Percentiles rank a stretch among this genome's conserved stretches.
Conservation (phyloP, 345 rosid species). For the Laguncularia racemosa region DNA sequence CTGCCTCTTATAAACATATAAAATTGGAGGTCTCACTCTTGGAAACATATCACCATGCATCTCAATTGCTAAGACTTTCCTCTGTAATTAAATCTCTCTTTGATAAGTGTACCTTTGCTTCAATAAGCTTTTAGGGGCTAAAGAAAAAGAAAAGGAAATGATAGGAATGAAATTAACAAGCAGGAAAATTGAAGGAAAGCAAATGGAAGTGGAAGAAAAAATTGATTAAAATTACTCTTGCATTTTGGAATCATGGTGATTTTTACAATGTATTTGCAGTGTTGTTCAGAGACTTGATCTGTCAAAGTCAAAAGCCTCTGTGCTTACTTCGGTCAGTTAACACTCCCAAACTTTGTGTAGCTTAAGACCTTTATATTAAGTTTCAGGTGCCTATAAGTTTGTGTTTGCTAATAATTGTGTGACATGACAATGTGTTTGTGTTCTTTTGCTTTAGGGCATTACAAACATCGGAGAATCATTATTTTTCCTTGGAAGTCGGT, state of each 20-base stretch:
- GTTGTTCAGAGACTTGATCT: conserved; percentile 95
- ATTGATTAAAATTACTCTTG: too few species aligned
- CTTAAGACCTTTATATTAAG: conserved; percentile 8
- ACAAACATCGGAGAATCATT: conserved; percentile 72
- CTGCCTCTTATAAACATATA: too few species aligned
- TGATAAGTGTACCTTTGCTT: too few species aligned
- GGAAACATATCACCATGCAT: too few species aligned
- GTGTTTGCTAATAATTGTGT: conserved; percentile 3
- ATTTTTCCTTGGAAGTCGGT: conserved; percentile 85
- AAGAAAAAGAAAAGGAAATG: too few species aligned
- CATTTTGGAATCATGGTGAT: conserved; percentile 6
- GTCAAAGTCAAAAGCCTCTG: conserved; percentile 95
- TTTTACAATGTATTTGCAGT: conserved; percentile 40
- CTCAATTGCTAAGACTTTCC: too few species aligned
- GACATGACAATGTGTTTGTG: conserved; percentile 9
- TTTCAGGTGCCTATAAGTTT: conserved; percentile 5
- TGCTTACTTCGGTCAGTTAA: conserved; percentile 86
- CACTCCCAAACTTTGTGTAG: conserved; percentile 4
- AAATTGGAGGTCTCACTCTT: too few species aligned
- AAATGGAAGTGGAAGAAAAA: too few species aligned
- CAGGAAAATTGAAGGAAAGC: too few species aligned
- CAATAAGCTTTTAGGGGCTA: too few species aligned
- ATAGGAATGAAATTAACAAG: too few species aligned
- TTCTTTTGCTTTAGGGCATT: conserved; percentile 54
- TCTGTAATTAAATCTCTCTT: too few species aligned